Base-by-base conservation (phyloP, 176 grass and related monocot genomes). In the Avena insularis region DNA sequence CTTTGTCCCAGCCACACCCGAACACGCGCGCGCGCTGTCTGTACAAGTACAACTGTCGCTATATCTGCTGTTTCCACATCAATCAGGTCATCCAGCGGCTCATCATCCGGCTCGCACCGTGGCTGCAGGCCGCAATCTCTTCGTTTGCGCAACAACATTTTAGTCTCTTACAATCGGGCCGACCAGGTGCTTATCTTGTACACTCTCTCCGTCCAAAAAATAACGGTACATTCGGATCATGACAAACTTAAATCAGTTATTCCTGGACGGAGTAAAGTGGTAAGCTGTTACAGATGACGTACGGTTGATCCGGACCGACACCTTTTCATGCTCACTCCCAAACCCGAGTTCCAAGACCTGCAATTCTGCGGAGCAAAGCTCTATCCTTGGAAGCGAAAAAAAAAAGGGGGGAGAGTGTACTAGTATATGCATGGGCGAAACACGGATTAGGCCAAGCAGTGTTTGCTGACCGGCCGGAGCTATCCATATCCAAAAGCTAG, bases 391-490 rank as follows among this genome's bases (percentile, higher is more conserved):
- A 9, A 59, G 68, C 58, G 7, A 6, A 43, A 43, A 43, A 62
- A 81, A 81, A 75, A 59, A n/a, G n/a, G 23, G 23, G 23, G 15
- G 13, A 35, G 71, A 48, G 47, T 8, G 72, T 76, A 75, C 46
- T 43, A 43, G 6, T 43, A 43, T 43, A 75, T 75, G 82, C 36
- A 62, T 84, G 56, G 82, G 25, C 55, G 7, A 17, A 4, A 53
- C 73, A 55, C 73, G 27, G 31, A 53, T 85, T 67, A 86, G 84
- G 84, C 61, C 84, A 56, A 77, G 83, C 72, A 85, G 83, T 46
- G 77, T 77, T 78, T 38, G 72, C 83, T 85, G 83, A 85, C 2
- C 3, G 29, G 67, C 4, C 33, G 23, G 43, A 35, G 15, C 50
- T 35, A 64, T 51, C 40, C 83, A 76, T 35, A 84, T 19, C 70